phyloP scores from a whole-genome alignment of 1,284 basidiomycete species.

The Volvariella surrecta region DNA sequence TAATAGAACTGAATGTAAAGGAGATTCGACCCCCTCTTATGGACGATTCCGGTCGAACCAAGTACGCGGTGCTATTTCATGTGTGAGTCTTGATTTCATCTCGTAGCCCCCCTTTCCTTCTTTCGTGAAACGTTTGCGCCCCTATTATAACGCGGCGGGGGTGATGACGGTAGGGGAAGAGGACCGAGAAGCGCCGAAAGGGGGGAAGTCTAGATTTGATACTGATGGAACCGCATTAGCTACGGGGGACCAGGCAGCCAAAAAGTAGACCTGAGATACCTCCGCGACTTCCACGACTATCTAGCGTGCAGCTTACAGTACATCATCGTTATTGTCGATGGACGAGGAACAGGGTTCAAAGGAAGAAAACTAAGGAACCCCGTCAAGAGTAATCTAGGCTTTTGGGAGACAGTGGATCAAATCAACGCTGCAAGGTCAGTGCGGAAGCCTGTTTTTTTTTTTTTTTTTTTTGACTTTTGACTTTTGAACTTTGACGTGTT shows the following conservation, averaged over 20 bases:
- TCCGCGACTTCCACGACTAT: slow-evolving; percentile 82
- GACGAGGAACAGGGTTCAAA: slow-evolving; percentile 90
- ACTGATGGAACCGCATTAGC: slow-evolving; percentile 24
- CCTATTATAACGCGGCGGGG: no score
- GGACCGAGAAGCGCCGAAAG: no score
- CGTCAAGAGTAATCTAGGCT: slow-evolving; percentile 80
- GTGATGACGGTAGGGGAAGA: no score
- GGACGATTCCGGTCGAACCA: slow-evolving; percentile 86
- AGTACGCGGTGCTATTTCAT: slow-evolving; percentile 88
- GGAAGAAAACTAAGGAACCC: slow-evolving; percentile 78
- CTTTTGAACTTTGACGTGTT: slow-evolving; percentile 2
- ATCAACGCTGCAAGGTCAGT: slow-evolving; percentile 75
- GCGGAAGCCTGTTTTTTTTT: slow-evolving; percentile 6
- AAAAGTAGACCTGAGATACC: slow-evolving; percentile 58
- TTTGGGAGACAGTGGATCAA: slow-evolving; percentile 83
- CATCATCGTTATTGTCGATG: slow-evolving; percentile 83
- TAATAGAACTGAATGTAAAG: slow-evolving; percentile 72
- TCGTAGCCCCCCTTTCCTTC: slow-evolving; percentile 1
- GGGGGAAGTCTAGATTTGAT: no score
- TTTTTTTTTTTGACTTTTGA: background rate
- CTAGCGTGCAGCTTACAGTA: slow-evolving; percentile 80
- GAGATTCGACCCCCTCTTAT: slow-evolving; percentile 89
- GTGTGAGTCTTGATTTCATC: slow-evolving; percentile 48
- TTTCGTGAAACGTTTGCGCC: background rate
- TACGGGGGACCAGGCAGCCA: slow-evolving; percentile 92